Base-by-base conservation (phyloP, 108 stramenopile genomes). In the Nitzschia inconspicua region DNA sequence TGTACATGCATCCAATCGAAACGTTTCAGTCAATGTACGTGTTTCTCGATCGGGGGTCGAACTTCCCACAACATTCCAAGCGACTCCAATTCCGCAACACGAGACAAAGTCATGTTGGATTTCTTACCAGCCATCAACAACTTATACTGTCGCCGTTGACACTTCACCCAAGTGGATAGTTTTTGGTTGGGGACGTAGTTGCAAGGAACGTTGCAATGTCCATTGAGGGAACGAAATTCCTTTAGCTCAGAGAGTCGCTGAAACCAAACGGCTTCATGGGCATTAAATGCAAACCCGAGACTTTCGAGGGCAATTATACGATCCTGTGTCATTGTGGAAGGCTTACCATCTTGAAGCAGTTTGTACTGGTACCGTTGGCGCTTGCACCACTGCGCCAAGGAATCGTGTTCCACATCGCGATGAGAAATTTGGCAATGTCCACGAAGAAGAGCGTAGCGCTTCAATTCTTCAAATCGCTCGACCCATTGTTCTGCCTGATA, bases 201-300 rank as follows among this genome's bases (percentile, higher is more conserved):
- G 56, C 60, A 59, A 2, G 74, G 74, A 18, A 75, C 74, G 11
- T 68, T 58, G 39, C 68, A 70, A 16, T 58, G 27, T 5, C 68
- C 68, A 47, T 63, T 40, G n/a, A n/a, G n/a, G 16, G 2, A 16
- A n/a, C 51, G 55, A 57, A 49, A 75, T 4, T 54, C 39, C 40
- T 60, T 47, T 0, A 75, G 52, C 5, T 75, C 67, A 27, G 52
- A 59, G 36, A 72, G 51, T 23, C 70, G 62, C 27, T 72, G 57
- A 37, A 64, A 62, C 62, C 62, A 72, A 1, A 64, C 68, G 22
- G 36, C 48, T 37, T 67, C 61, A 42, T 74, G 73, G 7, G 63
- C 51, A 36, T 74, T 70, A 79, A 79, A 84, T 28, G 73, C 65
- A 47, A 84, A 84, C 1, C 79, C 83, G 39, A 78, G 47, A 2